Conservation (phyloP, 2,329 filamentous ascomycete genomes). For the Fusarium xyrophilum region DNA sequence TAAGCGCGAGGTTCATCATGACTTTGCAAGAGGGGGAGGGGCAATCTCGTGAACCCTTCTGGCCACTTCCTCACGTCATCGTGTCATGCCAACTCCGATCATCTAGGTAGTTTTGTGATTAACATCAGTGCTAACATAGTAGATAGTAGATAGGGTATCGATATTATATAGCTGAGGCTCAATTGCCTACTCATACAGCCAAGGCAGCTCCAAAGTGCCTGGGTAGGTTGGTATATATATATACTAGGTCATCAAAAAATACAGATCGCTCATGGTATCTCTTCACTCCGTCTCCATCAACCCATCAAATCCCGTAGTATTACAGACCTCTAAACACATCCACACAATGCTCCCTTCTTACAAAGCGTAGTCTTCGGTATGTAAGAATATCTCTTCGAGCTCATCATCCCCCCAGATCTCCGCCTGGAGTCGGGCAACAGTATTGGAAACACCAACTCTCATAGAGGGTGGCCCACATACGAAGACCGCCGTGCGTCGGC, state of each 20-base stretch:
- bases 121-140: neutral
- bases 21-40: slow-evolving; percentile 20
- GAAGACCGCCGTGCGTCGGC: slow-evolving; percentile 84
- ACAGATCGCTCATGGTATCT: slow-evolving; percentile 43
- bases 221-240: slow-evolving; percentile 10
- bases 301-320: slow-evolving; percentile 21
- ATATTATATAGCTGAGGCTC: slow-evolving; percentile 28
- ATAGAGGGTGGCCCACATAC: slow-evolving; percentile 90
- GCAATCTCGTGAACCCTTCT: slow-evolving; percentile 31
- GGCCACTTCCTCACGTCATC: slow-evolving; percentile 18
- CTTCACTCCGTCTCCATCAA: slow-evolving; percentile 13
- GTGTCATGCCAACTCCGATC: slow-evolving; percentile 1
- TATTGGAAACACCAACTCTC: slow-evolving; percentile 85
- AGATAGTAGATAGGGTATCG: slow-evolving; percentile 6
- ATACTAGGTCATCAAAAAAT: slow-evolving; percentile 30
- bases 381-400: slow-evolving; percentile 89
- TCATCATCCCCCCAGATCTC: slow-evolving; percentile 80
- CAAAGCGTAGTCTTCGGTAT: slow-evolving; percentile 93
- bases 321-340: slow-evolving; percentile 20
- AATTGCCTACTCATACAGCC: slow-evolving; percentile 23
- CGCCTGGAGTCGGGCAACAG: slow-evolving; percentile 81
- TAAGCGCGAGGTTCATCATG: slow-evolving; percentile 25
- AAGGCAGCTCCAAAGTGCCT: neutral
- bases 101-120: neutral
- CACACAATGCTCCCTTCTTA: slow-evolving; percentile 46